Conservation (phyloP, 768 basidiomycete genomes). For the Chalciporus chontae region DNA sequence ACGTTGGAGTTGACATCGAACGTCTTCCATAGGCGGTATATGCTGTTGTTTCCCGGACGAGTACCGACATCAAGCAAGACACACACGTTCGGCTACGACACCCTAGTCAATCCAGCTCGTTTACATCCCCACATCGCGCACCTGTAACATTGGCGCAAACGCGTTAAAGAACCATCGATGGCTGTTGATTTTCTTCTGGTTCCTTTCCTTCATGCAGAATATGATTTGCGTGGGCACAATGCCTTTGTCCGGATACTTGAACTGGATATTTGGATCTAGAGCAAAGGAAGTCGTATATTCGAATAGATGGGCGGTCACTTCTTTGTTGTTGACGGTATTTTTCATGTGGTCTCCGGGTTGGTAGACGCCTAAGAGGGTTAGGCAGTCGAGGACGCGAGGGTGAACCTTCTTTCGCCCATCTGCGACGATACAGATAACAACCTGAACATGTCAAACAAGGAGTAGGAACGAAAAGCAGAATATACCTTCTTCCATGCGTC, state of each 20-base stretch:
- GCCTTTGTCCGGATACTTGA: constrained; percentile 88
- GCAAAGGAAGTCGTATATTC: constrained; percentile 85
- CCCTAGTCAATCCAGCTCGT: neutral
- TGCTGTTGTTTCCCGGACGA: constrained; percentile 79
- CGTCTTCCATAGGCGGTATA: constrained; percentile 95
- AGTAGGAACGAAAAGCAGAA: neutral
- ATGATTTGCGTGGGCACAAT: constrained; percentile 94
- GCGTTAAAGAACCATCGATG: constrained; percentile 99
- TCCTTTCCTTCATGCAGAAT: constrained; percentile 88
- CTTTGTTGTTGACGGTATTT: constrained; percentile 66
- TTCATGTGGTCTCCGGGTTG: constrained; percentile 64
- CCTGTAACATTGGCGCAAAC: constrained; percentile 78
- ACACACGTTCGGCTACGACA: constrained; percentile 77
- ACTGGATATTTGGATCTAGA: constrained; percentile 74
- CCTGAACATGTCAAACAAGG: constrained; percentile 39
- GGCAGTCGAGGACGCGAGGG: constrained; percentile 80
- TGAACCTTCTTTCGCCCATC: constrained; percentile 84
- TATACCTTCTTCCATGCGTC: constrained; percentile 93
- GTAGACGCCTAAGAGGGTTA: constrained; percentile 92
- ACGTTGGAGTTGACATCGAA: constrained; percentile 91
- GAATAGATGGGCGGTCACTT: constrained; percentile 74
- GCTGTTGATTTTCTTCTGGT: constrained; percentile 95
- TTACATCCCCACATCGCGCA: constrained; percentile 27
- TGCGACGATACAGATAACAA: constrained; percentile 89
- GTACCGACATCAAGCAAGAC: constrained; percentile 94